These are phyloP conservation scores for Fonsecaea multimorphosa DNA, from an alignment of 2,329 filamentous ascomycete genomes.

Conservation along the genomic window DNA sequence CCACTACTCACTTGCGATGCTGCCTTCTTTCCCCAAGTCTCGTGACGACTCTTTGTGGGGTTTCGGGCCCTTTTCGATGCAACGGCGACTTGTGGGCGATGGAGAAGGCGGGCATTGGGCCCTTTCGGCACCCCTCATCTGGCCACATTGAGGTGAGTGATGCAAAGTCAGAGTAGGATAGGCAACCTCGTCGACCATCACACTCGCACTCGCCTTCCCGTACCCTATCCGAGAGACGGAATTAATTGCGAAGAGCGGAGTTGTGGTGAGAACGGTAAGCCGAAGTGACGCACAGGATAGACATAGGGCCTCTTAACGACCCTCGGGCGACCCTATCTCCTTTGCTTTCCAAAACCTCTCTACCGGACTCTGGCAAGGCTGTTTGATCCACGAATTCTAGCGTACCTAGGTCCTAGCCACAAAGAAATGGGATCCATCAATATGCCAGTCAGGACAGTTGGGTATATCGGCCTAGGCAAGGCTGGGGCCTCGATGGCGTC, in stretches of 20 bases:
- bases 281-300: background rate
- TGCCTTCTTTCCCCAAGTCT: slow-evolving; percentile 4
- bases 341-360: background rate
- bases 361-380: background rate
- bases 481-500: slow-evolving; percentile 45
- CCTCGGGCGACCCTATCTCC: background rate
- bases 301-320: background rate
- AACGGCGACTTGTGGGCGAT: background rate
- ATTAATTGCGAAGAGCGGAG: background rate
- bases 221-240: slow-evolving; percentile 1
- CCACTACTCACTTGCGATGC: background rate
- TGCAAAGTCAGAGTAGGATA: background rate
- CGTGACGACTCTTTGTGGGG: slow-evolving; percentile 8
- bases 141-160: background rate
- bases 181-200: background rate
- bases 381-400: background rate
- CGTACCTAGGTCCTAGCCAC: background rate
- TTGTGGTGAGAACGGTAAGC: background rate
- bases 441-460: slow-evolving; percentile 37
- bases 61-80: background rate
- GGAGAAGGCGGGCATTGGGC: background rate
- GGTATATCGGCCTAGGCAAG: slow-evolving; percentile 47
- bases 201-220: background rate
- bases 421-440: slow-evolving; percentile 18
- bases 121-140: background rate